phyloP scores from a whole-genome alignment of 495 filamentous ascomycete species.

The Neurospora cerealis region DNA sequence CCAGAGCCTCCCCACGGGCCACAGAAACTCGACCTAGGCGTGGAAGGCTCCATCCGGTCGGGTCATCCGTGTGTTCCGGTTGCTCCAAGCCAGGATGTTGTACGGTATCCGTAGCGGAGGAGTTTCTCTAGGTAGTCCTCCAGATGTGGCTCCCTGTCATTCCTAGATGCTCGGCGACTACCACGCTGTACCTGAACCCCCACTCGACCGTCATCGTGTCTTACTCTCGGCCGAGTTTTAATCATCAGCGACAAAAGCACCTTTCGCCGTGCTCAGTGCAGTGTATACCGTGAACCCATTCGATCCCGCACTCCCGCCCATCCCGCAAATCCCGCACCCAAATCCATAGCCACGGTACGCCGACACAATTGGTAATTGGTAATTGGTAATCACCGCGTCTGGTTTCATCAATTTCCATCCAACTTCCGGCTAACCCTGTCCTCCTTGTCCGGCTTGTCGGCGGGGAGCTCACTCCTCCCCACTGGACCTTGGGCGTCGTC shows the following conservation, averaged over 20 bases:
- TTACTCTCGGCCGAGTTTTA: not conserved
- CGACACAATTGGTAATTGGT: not conserved
- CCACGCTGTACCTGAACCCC: not conserved
- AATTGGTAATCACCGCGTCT: not conserved
- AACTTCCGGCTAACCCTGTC: not conserved
- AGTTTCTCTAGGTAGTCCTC: not conserved
- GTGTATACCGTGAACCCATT: not conserved
- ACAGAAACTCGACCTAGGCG: slow-evolving; percentile 1
- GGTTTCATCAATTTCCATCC: not conserved
- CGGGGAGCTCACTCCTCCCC: not conserved
- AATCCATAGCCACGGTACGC: not conserved
- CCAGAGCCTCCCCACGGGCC: slow-evolving; percentile 2
- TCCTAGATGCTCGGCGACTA: not conserved
- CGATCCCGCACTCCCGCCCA: not conserved
- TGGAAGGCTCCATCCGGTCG: slow-evolving; percentile 9
- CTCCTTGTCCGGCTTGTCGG: not conserved
- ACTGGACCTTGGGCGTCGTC: not conserved
- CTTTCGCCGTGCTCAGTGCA: not conserved
- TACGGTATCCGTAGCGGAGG: not conserved
- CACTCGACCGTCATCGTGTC: not conserved
- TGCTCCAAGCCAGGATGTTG: slow-evolving; percentile 2
- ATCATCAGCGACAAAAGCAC: not conserved
- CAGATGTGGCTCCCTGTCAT: not conserved
- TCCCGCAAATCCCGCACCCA: not conserved
- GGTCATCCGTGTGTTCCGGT: slow-evolving; percentile 18